phyloP scores from a whole-genome alignment of 495 filamentous ascomycete genomes.

The Tetracladium marchalianum region DNA sequence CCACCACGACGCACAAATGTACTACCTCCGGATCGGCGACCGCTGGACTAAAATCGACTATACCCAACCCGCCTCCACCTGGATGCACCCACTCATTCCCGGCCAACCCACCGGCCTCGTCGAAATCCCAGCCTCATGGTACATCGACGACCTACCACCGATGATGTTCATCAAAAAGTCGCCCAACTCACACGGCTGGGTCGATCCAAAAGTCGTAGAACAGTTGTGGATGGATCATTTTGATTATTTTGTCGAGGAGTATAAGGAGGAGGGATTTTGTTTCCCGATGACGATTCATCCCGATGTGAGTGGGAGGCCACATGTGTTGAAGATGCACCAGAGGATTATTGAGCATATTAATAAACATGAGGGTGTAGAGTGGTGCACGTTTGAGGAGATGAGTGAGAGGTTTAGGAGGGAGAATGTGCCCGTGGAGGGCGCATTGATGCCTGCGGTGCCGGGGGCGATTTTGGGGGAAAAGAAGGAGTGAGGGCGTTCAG shows the following conservation, averaged over 20 bases:
- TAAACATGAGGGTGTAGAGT: slow-evolving; percentile 63
- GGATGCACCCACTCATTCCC: slow-evolving; percentile 54
- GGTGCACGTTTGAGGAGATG: slow-evolving; percentile 61
- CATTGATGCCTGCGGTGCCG: slow-evolving; percentile 52
- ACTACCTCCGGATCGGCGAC: slow-evolving; percentile 52
- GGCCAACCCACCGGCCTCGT: slow-evolving; percentile 46
- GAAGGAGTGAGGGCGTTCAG: slow-evolving; percentile 3
- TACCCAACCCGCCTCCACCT: slow-evolving; percentile 45
- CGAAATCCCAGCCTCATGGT: slow-evolving; percentile 60
- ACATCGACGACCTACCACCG: slow-evolving; percentile 53
- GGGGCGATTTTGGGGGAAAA: slow-evolving; percentile 46
- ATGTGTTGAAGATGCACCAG: slow-evolving; percentile 56
- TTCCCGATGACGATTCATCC: slow-evolving; percentile 66
- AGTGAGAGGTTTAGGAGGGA: slow-evolving; percentile 60
- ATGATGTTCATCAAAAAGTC: slow-evolving; percentile 54
- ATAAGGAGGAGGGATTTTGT: slow-evolving; percentile 61
- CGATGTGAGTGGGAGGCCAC: slow-evolving; percentile 55
- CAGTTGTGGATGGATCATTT: slow-evolving; percentile 44
- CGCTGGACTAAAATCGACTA: slow-evolving; percentile 55
- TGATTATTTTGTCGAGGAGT: slow-evolving; percentile 60
- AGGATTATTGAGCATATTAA: slow-evolving; percentile 62
- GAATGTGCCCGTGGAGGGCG: slow-evolving; percentile 54
- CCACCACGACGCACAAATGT: slow-evolving; percentile 58
- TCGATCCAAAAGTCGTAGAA: slow-evolving; percentile 44
- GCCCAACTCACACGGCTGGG: slow-evolving; percentile 50